phyloP scores from a whole-genome alignment of 2,329 filamentous ascomycete species.

The Xylariaceae sp. region DNA sequence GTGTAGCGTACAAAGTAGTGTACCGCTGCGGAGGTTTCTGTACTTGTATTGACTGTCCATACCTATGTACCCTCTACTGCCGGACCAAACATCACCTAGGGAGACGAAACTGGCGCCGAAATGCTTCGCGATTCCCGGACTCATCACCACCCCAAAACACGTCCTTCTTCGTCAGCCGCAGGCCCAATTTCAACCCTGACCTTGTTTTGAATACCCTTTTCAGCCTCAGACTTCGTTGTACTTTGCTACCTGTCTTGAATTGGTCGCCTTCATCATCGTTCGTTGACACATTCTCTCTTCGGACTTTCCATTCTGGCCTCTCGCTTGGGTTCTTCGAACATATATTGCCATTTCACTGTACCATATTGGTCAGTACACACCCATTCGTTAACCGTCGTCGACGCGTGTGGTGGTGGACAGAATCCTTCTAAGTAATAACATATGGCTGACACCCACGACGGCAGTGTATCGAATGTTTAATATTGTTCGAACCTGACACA shows the following conservation, averaged over 20 bases:
- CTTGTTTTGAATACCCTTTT: neutral
- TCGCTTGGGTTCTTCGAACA: slow-evolving; percentile 27
- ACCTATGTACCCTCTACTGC: slow-evolving; percentile 23
- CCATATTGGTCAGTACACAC: slow-evolving; percentile 40
- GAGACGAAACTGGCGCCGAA: slow-evolving; percentile 30
- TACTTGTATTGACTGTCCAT: slow-evolving; percentile 9
- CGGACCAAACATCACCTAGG: slow-evolving; percentile 17
- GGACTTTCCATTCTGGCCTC: slow-evolving; percentile 20
- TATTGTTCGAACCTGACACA: slow-evolving; percentile 23
- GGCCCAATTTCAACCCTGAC: slow-evolving; percentile 16
- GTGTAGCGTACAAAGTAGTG: too few species aligned
- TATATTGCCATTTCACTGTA: slow-evolving; percentile 33
- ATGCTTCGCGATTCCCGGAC: slow-evolving; percentile 31
- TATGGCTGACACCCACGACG: slow-evolving; percentile 24
- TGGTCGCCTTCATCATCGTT: neutral
- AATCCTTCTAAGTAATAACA: slow-evolving; percentile 6
- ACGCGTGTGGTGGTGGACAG: slow-evolving; percentile 15
- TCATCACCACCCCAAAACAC: slow-evolving; percentile 23
- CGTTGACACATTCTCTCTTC: slow-evolving; percentile 13
- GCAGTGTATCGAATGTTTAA: slow-evolving; percentile 32
- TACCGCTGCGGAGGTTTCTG: slow-evolving; percentile 22
- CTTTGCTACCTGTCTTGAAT: slow-evolving; percentile 19
- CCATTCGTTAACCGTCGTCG: slow-evolving; percentile 25
- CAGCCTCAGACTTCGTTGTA: slow-evolving; percentile 10
- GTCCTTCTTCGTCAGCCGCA: slow-evolving; percentile 21